phyloP scores from a whole-genome alignment of 257 asterid species.

The Solanum appendiculatum region DNA sequence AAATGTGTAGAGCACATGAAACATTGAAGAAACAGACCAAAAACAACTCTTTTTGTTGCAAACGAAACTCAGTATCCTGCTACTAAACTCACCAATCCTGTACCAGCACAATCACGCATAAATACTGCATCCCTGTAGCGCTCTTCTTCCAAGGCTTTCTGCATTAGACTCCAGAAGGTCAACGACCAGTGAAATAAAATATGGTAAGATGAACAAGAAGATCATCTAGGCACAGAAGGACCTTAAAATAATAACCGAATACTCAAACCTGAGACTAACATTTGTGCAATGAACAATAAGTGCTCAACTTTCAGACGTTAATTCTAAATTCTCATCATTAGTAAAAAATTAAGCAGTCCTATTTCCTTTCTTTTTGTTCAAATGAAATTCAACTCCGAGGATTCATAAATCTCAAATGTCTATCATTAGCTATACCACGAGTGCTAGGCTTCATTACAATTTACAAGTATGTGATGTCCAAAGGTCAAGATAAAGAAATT shows the following conservation, averaged over 20 bases:
- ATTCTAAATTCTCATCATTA: background rate
- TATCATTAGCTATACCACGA: background rate
- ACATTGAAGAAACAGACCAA: background rate
- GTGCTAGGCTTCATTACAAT: background rate
- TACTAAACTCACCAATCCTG: constrained; percentile 72
- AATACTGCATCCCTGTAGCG: constrained; percentile 73
- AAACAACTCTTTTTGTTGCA: background rate
- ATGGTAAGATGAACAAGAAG: background rate
- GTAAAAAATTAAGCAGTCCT: background rate
- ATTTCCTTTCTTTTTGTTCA: background rate
- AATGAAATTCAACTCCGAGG: background rate
- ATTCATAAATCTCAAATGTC: background rate
- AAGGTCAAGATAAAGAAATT: background rate
- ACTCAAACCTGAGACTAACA: background rate
- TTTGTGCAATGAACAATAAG: background rate
- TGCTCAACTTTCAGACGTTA: background rate
- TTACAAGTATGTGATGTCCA: background rate
- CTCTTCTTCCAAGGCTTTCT: constrained; percentile 82
- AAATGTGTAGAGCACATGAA: background rate
- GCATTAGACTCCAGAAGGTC: constrained; percentile 20
- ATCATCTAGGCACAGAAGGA: background rate
- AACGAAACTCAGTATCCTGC: background rate
- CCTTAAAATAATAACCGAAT: background rate
- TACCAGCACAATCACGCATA: constrained; percentile 78
- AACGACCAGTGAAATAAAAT: background rate